Conservation (phyloP, 352 stramenopile genomes). For the Globisporangium megalacanthum region DNA sequence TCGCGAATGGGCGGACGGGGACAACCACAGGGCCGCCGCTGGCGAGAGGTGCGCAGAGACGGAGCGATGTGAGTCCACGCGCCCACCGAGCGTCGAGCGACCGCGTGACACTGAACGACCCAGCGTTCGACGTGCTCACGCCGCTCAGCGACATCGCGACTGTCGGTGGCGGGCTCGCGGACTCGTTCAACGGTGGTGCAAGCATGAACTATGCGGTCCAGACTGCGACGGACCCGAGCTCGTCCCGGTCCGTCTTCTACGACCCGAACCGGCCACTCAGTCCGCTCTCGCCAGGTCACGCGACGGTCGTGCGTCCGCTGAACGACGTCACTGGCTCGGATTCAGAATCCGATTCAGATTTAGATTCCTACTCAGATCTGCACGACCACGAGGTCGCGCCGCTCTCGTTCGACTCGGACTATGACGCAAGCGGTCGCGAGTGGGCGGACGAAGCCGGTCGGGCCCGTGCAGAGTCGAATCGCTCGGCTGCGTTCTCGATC, state of each 20-base stretch:
- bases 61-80: not conserved
- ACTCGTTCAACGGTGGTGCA: conserved; percentile 5
- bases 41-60: not conserved
- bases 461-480: conserved; percentile 3
- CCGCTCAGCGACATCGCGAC: conserved; percentile 52
- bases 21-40: not conserved
- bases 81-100: not conserved
- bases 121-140: conserved; percentile 52
- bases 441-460: conserved; percentile 22
- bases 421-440: conserved; percentile 25
- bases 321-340: conserved; percentile 31
- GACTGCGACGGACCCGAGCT: conserved; percentile 5
- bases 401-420: conserved; percentile 16
- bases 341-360: conserved; percentile 25
- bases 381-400: conserved; percentile 23
- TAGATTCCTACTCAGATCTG: not conserved
- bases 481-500: conserved; percentile 6
- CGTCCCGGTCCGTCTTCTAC: conserved; percentile 23
- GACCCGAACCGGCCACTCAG: conserved; percentile 21
- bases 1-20: not conserved
- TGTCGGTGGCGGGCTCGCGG: conserved; percentile 6
- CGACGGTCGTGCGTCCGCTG: conserved; percentile 12
- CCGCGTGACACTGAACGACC: conserved; percentile 40
- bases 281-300: conserved; percentile 19
- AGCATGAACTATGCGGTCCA: conserved; percentile 19